These are phyloP conservation scores for Alternaria tenuissima DNA, from an alignment of 2,329 filamentous ascomycete species.

Conservation along the genomic window DNA sequence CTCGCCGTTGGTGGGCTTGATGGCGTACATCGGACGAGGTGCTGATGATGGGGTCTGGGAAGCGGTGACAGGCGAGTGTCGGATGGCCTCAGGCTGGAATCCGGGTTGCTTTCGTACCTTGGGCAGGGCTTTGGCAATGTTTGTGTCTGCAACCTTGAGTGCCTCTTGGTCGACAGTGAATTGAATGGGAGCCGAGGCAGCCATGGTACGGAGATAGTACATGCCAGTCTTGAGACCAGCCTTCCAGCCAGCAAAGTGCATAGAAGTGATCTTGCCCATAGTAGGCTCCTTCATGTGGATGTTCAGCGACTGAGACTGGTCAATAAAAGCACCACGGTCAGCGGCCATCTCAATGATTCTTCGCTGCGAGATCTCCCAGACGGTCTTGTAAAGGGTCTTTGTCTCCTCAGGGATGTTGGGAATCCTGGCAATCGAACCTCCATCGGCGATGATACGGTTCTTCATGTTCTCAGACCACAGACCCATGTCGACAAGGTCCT, in stretches of 20 bases:
- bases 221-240: constrained; percentile 99
- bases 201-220: constrained; percentile 99
- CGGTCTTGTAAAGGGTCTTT: constrained; percentile 98
- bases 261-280: constrained; percentile 99
- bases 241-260: constrained; percentile 99
- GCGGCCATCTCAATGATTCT: constrained; percentile 97
- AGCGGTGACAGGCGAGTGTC: constrained; percentile 31
- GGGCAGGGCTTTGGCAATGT: constrained; percentile 69
- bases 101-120: constrained; percentile 70
- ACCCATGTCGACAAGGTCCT: constrained; percentile 96
- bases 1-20: constrained; percentile 59
- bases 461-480: constrained; percentile 99
- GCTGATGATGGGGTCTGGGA: constrained; percentile 66
- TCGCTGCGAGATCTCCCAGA: constrained; percentile 98
- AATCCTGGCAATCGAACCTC: constrained; percentile 95
- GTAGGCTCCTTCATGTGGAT: constrained; percentile 99
- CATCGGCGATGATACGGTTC: constrained; percentile 98
- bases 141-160: constrained; percentile 85
- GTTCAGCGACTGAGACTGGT: constrained; percentile 98
- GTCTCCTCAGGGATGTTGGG: constrained; percentile 95
- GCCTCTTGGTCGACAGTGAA: constrained; percentile 99
- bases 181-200: constrained; percentile 94
- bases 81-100: constrained; percentile 26
- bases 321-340: constrained; percentile 97
- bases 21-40: constrained; percentile 72